Evolutionary conservation across 495 filamentous ascomycete species (phyloP), one percentile per base, ranked within the genome.

Genomic region (Talaromyces trachyspermus): DNA sequence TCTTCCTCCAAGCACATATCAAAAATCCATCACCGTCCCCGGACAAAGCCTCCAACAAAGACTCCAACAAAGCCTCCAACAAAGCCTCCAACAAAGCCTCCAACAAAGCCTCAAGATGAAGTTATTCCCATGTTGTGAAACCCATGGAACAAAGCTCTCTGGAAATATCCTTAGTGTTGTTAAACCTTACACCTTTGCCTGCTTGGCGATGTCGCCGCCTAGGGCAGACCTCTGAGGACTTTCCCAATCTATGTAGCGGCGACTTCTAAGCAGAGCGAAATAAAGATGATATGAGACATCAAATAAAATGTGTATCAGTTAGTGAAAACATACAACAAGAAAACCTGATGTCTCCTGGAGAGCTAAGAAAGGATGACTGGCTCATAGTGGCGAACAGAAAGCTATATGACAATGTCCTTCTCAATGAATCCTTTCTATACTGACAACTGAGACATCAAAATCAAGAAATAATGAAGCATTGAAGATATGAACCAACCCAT

Each of bases 181-280:
- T n/a, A 39, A 39, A 39, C 14, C 15, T 39, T 10, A 39, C 36
- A 39, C 36, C 36, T 39, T 39, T 39, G 17, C 36, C 36, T 39
- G 15, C 17, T 39, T n/a, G n/a, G n/a, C n/a, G n/a, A n/a, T 39
- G 36, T 14, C 6, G 11, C 30, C 11, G 11, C 30, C 30, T 3
- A 33, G 30, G 30, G 30, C 11, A 33, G 30, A n/a, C 11, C 30
- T 33, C 30, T 33, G 30, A 33, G 30, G 30, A 33, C 30, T 33
- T 33, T 33, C 30, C 30, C 10, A n/a, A 33, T 33, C 9, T 33
- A 14, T 33, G 30, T 33, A 14, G 30, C 30, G 11, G 30, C 15
- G 11, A 33, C 30, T 33, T 33, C 30, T 33, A 33, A 33, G 30
- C 30, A 33, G 30, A 33, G 30, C 11, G 30, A 33, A 33, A 33